These are phyloP conservation scores for Auriculariales sp. DNA, from an alignment of 768 basidiomycete genomes.

Conservation along the genomic window DNA sequence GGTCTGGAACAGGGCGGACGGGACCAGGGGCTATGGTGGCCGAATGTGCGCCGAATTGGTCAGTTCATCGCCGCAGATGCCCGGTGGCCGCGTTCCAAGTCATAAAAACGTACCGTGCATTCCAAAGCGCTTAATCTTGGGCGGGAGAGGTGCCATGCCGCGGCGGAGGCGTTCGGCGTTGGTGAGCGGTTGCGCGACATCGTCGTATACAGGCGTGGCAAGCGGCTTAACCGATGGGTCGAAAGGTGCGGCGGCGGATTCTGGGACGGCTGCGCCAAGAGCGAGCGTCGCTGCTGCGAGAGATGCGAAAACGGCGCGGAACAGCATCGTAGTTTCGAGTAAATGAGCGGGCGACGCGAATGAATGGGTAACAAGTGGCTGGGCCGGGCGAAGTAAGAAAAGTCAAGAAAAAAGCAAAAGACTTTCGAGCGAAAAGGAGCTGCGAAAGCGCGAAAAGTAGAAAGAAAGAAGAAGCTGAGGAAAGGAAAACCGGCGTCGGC, in stretches of 20 bases:
- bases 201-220: neutral
- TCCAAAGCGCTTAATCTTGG: constrained; percentile 1
- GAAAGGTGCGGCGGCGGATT: neutral
- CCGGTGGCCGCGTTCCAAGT: neutral
- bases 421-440: too few species aligned
- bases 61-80: neutral
- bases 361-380: too few species aligned
- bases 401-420: too few species aligned
- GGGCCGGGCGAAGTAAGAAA: too few species aligned
- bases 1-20: neutral
- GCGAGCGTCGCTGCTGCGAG: neutral
- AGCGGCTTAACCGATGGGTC: neutral
- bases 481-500: too few species aligned
- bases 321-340: constrained; percentile 1
- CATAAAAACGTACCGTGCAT: neutral
- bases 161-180: neutral
- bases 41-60: neutral
- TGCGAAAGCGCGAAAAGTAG: too few species aligned
- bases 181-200: neutral
- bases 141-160: neutral
- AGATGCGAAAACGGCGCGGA: neutral
- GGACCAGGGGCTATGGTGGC: neutral
- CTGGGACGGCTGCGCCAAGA: neutral
- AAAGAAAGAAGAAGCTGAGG: too few species aligned
- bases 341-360: neutral